Conservation (phyloP, 2,329 filamentous ascomycete genomes). For the Fusarium anthophilum region DNA sequence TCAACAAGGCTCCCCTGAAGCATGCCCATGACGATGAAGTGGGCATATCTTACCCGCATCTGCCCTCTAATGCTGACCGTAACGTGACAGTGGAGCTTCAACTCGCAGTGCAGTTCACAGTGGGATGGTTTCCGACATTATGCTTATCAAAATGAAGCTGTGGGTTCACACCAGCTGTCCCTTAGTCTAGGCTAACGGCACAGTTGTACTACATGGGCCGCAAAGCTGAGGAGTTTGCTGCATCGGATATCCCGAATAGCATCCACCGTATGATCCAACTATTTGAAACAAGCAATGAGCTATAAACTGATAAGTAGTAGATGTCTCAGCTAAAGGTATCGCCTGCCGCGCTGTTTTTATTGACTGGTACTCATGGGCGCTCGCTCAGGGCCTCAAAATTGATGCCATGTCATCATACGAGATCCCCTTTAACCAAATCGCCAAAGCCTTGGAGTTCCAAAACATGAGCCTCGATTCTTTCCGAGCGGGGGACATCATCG, state of each 20-base stretch:
- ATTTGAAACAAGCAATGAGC: accelerated
- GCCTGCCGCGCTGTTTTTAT: slow-evolving; percentile 27
- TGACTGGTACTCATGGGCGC: slow-evolving; percentile 34
- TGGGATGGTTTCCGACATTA: slow-evolving; percentile 41
- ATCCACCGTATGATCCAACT: slow-evolving; percentile 25
- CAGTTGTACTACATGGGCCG: slow-evolving; percentile 42
- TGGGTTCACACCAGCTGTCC: not conserved
- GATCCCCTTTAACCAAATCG: slow-evolving; percentile 25
- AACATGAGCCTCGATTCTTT: slow-evolving; percentile 5
- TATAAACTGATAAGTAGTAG: not conserved
- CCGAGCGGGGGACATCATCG: slow-evolving; percentile 24
- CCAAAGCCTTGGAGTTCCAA: slow-evolving; percentile 18
- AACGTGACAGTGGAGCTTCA: slow-evolving; percentile 17
- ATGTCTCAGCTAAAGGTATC: slow-evolving; percentile 25
- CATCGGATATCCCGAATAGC: slow-evolving; percentile 27
- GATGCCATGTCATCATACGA: slow-evolving; percentile 30
- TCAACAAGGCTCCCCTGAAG: slow-evolving; percentile 40
- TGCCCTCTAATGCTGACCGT: not conserved
- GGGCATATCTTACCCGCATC: not conserved
- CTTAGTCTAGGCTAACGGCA: not conserved
- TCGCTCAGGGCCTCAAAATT: slow-evolving; percentile 1
- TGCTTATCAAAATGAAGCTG: slow-evolving; percentile 36
- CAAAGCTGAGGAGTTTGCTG: slow-evolving; percentile 30
- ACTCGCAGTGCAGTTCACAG: slow-evolving; percentile 37
- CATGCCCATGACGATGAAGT: slow-evolving; percentile 42